Conservation (phyloP, 225 moss, liverwort and hornwort species). For the Physcomitrium patens region DNA sequence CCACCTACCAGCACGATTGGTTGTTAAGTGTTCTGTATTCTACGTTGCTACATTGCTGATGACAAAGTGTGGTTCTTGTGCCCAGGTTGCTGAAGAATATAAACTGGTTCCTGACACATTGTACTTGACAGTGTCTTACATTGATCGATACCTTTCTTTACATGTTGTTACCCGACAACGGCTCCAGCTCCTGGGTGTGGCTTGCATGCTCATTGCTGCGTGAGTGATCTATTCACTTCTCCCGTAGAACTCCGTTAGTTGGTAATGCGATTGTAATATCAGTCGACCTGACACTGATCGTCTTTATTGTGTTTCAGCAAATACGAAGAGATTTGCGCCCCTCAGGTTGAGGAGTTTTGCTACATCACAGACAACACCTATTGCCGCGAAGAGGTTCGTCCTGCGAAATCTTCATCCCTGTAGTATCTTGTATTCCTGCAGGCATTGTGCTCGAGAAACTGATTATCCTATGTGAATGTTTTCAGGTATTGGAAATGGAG, state of each 20-base stretch:
- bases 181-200: constrained; percentile 91
- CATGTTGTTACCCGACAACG: constrained; percentile 82
- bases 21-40: no score
- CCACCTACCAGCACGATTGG: no score
- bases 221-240: constrained; percentile 31
- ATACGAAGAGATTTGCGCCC: constrained; percentile 97
- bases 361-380: constrained; percentile 98
- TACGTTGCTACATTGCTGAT: not conserved
- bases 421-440: no score
- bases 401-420: no score
- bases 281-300: not conserved
- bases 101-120: constrained; percentile 93
- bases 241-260: not conserved
- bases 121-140: constrained; percentile 86
- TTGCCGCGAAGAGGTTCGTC: constrained; percentile 69
- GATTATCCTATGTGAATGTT: not conserved
- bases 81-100: constrained; percentile 92
- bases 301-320: constrained; percentile 47
- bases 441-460: not conserved
- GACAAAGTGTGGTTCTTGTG: not conserved
- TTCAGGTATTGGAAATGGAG: constrained; percentile 91
- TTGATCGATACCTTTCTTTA: constrained; percentile 85
- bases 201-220: constrained; percentile 99
- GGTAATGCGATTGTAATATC: no score
- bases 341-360: constrained; percentile 98